Evolutionary conservation across 768 basidiomycete species (phyloP).

Genomic region (Trametes cubensis): DNA sequence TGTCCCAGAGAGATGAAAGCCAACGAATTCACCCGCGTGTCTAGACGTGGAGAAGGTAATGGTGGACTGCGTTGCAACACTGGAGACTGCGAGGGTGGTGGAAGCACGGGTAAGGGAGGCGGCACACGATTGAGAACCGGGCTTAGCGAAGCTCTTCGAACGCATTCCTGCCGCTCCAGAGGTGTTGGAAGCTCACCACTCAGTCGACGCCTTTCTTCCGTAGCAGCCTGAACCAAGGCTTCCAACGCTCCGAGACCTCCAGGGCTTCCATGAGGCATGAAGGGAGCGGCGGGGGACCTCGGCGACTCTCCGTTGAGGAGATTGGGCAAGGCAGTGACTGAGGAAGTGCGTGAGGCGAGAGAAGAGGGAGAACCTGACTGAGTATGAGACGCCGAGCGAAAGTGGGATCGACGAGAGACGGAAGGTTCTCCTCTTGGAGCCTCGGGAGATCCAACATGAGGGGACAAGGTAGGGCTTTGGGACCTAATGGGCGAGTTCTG

Average conservation of each 20-base stretch:
- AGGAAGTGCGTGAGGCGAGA: constrained; percentile 16
- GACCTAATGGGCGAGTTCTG: background rate
- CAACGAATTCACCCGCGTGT: constrained; percentile 20
- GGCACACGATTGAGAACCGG: constrained; percentile 21
- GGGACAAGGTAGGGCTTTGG: background rate
- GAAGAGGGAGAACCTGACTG: constrained; percentile 7
- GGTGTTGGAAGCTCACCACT: constrained; percentile 32
- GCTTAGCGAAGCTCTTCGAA: constrained; percentile 21
- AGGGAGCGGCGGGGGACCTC: constrained; percentile 26
- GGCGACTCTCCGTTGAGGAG: constrained; percentile 29
- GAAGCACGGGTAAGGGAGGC: constrained; percentile 9
- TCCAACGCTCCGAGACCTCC: constrained; percentile 49
- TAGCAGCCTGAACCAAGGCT: constrained; percentile 71
- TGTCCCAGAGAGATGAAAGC: constrained; percentile 15
- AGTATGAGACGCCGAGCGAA: constrained; percentile 12
- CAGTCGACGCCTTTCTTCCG: constrained; percentile 63
- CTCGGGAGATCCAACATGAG: background rate
- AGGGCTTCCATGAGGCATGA: constrained; percentile 8
- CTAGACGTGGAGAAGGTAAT: constrained; percentile 15
- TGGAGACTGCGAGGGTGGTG: constrained; percentile 14
- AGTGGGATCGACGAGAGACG: background rate
- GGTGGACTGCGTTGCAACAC: constrained; percentile 14
- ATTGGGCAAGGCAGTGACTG: constrained; percentile 26
- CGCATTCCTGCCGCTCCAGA: constrained; percentile 8
- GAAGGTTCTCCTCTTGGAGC: background rate